Evolutionary conservation across 495 filamentous ascomycete genomes (phyloP).

Genomic region (Aspergillus homomorphus): DNA sequence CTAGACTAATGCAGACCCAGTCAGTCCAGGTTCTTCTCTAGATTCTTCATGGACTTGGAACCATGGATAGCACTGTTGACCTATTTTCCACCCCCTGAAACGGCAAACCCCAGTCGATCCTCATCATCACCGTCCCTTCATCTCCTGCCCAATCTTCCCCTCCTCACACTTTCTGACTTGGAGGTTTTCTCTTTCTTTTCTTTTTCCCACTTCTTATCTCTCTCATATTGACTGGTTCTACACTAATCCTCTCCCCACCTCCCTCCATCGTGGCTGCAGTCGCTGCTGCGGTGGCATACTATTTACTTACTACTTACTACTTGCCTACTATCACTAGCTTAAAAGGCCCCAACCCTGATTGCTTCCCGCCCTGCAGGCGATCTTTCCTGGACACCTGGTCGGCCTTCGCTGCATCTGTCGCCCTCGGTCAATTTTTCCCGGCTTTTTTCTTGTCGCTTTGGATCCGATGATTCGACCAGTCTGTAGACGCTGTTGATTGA

Average conservation of each 20-base stretch:
- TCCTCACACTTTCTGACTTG: neutral
- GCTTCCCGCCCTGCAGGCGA: constrained; percentile 36
- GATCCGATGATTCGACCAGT: neutral
- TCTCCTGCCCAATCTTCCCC: constrained; percentile 3
- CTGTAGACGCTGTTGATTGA: constrained; percentile 1
- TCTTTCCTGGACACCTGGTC: constrained; percentile 29
- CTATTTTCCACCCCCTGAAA: constrained; percentile 27
- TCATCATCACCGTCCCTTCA: constrained; percentile 20
- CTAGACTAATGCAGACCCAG: neutral
- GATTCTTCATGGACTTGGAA: constrained; percentile 2
- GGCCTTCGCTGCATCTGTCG: constrained; percentile 13
- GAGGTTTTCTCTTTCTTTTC: constrained; percentile 1
- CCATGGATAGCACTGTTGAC: constrained; percentile 9
- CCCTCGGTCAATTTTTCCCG: constrained; percentile 13
- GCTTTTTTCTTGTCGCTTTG: constrained; percentile 17
- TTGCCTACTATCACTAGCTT: too few relatives aligned
- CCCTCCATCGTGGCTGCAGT: constrained; percentile 11
- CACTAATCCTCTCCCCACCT: constrained; percentile 6
- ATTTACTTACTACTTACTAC: neutral
- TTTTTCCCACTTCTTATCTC: constrained; percentile 9
- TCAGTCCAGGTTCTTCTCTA: too few relatives aligned
- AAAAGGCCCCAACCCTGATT: too few relatives aligned
- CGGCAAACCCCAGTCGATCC: constrained; percentile 23
- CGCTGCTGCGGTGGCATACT: constrained; percentile 15
- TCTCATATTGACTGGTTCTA: neutral